Base-by-base conservation (phyloP, 2,329 filamentous ascomycete species). In the Verticillium albo-atrum region DNA sequence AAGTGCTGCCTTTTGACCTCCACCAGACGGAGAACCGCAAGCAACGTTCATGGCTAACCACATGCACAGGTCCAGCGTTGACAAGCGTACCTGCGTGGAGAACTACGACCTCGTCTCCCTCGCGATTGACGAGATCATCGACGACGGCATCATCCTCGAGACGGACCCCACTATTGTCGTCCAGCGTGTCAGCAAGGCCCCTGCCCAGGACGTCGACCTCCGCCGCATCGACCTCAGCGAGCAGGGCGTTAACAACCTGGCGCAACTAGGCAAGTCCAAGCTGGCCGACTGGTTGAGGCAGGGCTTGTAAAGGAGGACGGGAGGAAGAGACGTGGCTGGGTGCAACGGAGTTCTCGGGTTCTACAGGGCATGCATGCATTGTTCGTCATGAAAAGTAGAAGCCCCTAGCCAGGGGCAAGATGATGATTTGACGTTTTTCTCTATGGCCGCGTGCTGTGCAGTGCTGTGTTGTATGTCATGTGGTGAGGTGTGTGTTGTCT, bases 31-130 rank as follows among this genome's bases (percentile, higher is more conserved):
- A 20, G 37, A 10, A 9, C 4, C n/a, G 9, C 37, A 23, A 4
- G 10, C 7, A 25, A 47, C 54, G 37, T 25, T 34, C 10, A 14
- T 6, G 54, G 34, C 59, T 60, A 42, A 60, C 23, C 15, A 17
- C 57, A 28, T 7, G 30, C 12, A 5, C n/a, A 97, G 92, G 77
- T 94, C 96, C 83, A 92, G 92, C 34, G 93, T 96, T 56, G 95
- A 99, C 80, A 97, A 97, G 84, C 89, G 95, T 66, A 98, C 95
- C 60, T 92, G 98, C 66, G 89, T 98, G 71, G 95, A 99, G 78
- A 98, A 98, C 84, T 99, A 98, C 81, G 95, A 98, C 76, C 85
- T 98, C 25, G 91, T 97, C 63, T 90, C 92, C 15, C 86, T 99
- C 58, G 91, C 93, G 52, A 91, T 99, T 65, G 95, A 99, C 75